Evolutionary conservation across 2,329 filamentous ascomycete genomes (phyloP).

Genomic region (Periconia sp.): DNA sequence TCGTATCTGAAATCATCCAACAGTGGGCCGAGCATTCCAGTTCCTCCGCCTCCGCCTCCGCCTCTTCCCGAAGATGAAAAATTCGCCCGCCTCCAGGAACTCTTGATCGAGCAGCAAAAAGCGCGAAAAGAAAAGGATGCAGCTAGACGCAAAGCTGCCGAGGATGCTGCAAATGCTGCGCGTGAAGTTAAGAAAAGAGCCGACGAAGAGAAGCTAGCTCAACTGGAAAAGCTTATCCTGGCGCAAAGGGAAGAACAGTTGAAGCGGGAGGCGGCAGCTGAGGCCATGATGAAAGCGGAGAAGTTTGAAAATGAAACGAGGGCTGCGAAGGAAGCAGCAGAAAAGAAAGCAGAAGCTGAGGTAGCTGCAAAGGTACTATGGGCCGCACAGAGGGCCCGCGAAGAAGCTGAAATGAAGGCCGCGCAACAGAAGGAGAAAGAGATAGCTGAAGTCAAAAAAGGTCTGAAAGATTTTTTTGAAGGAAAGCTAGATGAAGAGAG

Average conservation of each 20-base stretch:
- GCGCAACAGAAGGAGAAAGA: slow-evolving; percentile 32
- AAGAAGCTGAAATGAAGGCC: slow-evolving; percentile 29
- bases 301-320: slow-evolving; percentile 53
- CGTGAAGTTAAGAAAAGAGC: slow-evolving; percentile 32
- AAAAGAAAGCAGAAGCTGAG: slow-evolving; percentile 45
- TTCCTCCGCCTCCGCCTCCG: slow-evolving; percentile 14
- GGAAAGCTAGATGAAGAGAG: neutral
- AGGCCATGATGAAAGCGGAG: slow-evolving; percentile 36
- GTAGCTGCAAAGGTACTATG: slow-evolving; percentile 22
- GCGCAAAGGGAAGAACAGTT: slow-evolving; percentile 33
- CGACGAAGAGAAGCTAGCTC: slow-evolving; percentile 29
- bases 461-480: neutral
- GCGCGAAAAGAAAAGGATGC: slow-evolving; percentile 41
- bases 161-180: slow-evolving; percentile 24
- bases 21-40: neutral
- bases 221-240: slow-evolving; percentile 40
- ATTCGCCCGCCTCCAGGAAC: slow-evolving; percentile 39
- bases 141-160: slow-evolving; percentile 35
- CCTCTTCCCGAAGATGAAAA: slow-evolving; percentile 34
- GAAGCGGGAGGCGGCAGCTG: slow-evolving; percentile 26
- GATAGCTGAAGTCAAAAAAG: slow-evolving; percentile 53
- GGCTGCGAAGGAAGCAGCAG: slow-evolving; percentile 55
- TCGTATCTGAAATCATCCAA: neutral
- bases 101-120: slow-evolving; percentile 39
- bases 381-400: slow-evolving; percentile 28